Conservation (phyloP, 2,329 filamentous ascomycete genomes). For the Diaporthe capsici region DNA sequence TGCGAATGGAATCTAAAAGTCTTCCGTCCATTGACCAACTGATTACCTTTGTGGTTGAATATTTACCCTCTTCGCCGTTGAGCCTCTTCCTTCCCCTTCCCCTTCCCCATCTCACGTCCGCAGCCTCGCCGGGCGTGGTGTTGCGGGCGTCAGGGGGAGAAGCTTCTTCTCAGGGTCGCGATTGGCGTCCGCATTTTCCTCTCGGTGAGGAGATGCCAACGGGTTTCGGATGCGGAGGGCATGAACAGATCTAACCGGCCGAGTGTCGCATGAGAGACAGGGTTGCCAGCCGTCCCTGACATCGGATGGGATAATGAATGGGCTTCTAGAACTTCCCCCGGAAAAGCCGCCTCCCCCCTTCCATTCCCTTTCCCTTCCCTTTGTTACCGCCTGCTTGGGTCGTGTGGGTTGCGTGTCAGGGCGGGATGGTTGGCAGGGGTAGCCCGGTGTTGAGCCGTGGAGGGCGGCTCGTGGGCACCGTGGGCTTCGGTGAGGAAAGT, state of each 20-base stretch:
- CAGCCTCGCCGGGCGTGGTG: neutral
- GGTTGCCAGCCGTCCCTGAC: neutral
- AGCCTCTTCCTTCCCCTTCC: neutral
- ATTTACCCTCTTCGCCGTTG: too few species aligned
- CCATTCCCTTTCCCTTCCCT: neutral
- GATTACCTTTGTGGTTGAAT: too few species aligned
- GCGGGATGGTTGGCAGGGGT: neutral
- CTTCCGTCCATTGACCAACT: neutral
- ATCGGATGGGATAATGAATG: neutral
- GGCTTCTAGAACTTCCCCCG: slow-evolving; percentile 17
- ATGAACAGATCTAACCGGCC: slow-evolving; percentile 17
- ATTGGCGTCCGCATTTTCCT: neutral
- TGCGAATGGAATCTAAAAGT: slow-evolving; percentile 27
- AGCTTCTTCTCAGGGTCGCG: neutral
- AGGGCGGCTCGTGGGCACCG: neutral
- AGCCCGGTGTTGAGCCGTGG: neutral
- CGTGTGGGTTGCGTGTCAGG: slow-evolving; percentile 16
- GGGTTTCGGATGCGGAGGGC: slow-evolving; percentile 25
- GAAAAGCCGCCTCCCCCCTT: neutral
- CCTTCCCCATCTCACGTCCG: neutral
- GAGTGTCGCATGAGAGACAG: slow-evolving; percentile 27
- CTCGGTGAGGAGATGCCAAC: slow-evolving; percentile 4
- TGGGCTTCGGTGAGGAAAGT: neutral
- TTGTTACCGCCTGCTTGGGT: slow-evolving; percentile 3
- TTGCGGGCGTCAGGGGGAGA: slow-evolving; percentile 7